Evolutionary conservation across 140 eudicot species (phyloP).

Genomic region (Ambrosia hybrid): DNA sequence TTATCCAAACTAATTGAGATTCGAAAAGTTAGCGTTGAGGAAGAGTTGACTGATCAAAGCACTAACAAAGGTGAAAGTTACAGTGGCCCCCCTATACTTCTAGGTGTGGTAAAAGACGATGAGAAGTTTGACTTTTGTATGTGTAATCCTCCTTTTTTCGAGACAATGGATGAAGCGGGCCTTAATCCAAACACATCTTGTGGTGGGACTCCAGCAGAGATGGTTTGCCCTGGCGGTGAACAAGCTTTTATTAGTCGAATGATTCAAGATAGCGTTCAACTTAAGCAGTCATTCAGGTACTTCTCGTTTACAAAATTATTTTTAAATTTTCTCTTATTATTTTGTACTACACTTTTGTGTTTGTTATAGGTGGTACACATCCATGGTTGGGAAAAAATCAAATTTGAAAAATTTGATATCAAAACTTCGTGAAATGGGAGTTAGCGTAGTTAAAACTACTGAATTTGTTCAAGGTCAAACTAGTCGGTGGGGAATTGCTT

Average conservation of each 20-base stretch:
- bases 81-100: constrained; percentile 61
- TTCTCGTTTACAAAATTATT: neutral
- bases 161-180: constrained; percentile 82
- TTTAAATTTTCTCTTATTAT: neutral
- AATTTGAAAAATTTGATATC: constrained; percentile 63
- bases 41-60: constrained; percentile 26
- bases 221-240: constrained; percentile 98
- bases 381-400: constrained; percentile 91
- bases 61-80: constrained; percentile 34
- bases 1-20: constrained; percentile 71
- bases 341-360: neutral
- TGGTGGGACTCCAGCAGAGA: constrained; percentile 92
- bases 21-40: constrained; percentile 48
- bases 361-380: constrained; percentile 79
- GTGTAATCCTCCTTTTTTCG: constrained; percentile 99
- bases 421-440: constrained; percentile 72
- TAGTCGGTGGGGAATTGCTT: constrained; percentile 94
- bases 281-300: constrained; percentile 75
- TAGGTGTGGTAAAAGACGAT: constrained; percentile 67
- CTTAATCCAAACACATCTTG: constrained; percentile 94
- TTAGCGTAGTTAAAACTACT: constrained; percentile 77
- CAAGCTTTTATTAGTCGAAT: constrained; percentile 76
- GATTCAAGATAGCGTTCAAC: constrained; percentile 67
- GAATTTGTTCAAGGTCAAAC: constrained; percentile 99
- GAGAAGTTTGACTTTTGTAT: constrained; percentile 94